These are phyloP conservation scores for Tephrocybe rancida DNA, from an alignment of 768 basidiomycete genomes.

Conservation along the genomic window DNA sequence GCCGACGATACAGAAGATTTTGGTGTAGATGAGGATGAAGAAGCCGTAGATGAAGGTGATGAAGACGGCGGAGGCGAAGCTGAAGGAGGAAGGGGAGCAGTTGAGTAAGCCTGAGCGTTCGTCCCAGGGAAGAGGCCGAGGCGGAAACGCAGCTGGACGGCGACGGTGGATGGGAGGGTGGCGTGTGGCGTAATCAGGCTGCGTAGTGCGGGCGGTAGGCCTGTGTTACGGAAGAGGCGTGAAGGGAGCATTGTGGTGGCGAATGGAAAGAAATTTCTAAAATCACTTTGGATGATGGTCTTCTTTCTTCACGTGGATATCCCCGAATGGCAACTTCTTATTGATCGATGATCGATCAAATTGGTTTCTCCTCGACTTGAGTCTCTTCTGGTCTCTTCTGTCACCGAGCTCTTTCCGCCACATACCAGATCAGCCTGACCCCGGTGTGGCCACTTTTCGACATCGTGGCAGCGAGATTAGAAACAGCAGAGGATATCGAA, in stretches of 20 bases:
- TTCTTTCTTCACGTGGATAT: no score
- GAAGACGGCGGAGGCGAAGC: conserved; percentile 2
- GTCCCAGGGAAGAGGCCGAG: conserved; percentile 21
- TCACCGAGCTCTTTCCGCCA: no score
- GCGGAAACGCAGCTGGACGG: conserved; percentile 36
- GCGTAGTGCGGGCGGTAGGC: conserved; percentile 45
- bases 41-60: background rate
- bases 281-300: no score
- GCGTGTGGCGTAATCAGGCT: conserved; percentile 38
- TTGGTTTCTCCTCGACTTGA: no score
- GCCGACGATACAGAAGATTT: background rate
- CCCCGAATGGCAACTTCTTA: no score
- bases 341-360: no score
- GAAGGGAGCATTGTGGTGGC: conserved; percentile 44
- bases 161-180: conserved; percentile 32
- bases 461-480: no score
- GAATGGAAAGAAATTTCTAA: no score
- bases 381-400: no score
- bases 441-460: no score
- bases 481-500: no score
- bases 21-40: background rate
- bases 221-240: conserved; percentile 44
- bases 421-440: no score
- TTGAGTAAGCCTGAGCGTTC: conserved; percentile 14
- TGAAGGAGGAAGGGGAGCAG: conserved; percentile 1